Conservation (phyloP, 768 basidiomycete genomes). For the Russula emetica region DNA sequence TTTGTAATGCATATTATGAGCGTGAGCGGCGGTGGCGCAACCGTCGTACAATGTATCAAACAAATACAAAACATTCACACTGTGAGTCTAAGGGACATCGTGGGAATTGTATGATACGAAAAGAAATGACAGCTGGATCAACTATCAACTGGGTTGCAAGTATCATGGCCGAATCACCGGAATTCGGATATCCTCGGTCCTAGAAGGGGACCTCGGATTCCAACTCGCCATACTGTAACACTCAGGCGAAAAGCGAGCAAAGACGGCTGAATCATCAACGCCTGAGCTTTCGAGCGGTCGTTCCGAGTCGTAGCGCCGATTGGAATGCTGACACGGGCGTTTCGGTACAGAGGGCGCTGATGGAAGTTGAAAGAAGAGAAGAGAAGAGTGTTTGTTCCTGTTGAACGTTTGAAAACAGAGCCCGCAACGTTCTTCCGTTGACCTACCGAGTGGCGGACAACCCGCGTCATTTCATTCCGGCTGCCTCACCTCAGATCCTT, state of each 20-base stretch:
- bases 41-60: neutral
- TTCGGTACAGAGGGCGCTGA: neutral
- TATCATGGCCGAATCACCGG: constrained; percentile 1
- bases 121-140: neutral
- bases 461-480: neutral
- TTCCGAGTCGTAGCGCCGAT: neutral
- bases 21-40: neutral
- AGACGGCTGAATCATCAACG: neutral
- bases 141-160: neutral
- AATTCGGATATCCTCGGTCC: neutral
- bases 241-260: neutral
- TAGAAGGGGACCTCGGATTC: neutral
- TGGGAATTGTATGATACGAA: neutral
- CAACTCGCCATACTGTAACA: neutral
- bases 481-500: neutral
- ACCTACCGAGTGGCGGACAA: neutral
- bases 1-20: neutral
- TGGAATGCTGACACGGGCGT: neutral
- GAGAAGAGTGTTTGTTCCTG: neutral
- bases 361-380: neutral
- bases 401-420: neutral
- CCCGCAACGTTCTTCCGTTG: neutral
- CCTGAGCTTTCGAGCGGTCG: neutral
- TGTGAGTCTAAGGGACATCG: neutral
- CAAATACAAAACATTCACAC: neutral